phyloP scores from a whole-genome alignment of 345 rosid species.

The Schrenkiella parvula region DNA sequence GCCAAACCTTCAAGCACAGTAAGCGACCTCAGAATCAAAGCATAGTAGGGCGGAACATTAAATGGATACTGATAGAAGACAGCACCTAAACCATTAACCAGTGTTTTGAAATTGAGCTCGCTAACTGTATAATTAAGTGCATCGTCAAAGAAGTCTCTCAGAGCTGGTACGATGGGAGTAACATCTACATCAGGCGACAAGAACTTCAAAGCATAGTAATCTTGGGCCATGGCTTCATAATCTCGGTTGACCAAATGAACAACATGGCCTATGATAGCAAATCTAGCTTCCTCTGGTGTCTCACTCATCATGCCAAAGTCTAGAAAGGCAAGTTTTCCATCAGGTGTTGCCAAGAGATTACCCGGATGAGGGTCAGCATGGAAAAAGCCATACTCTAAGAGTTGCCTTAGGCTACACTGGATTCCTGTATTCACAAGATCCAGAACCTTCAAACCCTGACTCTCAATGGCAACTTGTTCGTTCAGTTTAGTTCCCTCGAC shows the following conservation, averaged over 20 bases:
- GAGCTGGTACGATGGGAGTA: constrained; percentile 89
- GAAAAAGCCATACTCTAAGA: constrained; percentile 91
- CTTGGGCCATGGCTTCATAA: constrained; percentile 97
- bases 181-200: constrained; percentile 86
- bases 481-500: constrained; percentile 86
- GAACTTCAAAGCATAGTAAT: constrained; percentile 84
- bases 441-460: constrained; percentile 88
- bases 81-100: constrained; percentile 91
- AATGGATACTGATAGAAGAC: constrained; percentile 91
- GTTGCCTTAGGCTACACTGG: constrained; percentile 93
- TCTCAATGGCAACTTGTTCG: constrained; percentile 86
- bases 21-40: constrained; percentile 88
- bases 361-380: constrained; percentile 99
- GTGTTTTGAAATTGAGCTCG: constrained; percentile 84
- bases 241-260: constrained; percentile 96
- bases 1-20: constrained; percentile 98
- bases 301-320: constrained; percentile 99
- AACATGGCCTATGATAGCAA: constrained; percentile 87
- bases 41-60: constrained; percentile 91
- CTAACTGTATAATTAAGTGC: constrained; percentile 90
- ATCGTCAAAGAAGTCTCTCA: constrained; percentile 82
- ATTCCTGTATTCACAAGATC: constrained; percentile 95
- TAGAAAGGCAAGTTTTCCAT: constrained; percentile 95
- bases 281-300: constrained; percentile 97
- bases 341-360: constrained; percentile 94